Conservation (phyloP, 169 alveolate genomes). For the Plasmodium blacklocki region DNA sequence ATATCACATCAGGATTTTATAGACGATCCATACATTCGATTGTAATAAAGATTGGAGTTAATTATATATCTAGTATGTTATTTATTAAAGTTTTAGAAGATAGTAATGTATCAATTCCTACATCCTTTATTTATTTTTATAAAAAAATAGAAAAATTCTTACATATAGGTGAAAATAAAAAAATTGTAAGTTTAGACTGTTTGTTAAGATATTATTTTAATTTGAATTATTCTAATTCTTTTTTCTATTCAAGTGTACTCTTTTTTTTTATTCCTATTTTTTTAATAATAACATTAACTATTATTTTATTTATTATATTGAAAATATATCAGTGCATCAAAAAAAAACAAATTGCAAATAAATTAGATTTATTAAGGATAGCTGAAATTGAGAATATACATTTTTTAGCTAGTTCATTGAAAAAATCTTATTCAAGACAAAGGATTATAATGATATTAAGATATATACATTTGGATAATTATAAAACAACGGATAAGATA, state of each 20-base stretch:
- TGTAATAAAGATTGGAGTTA: slow-evolving; percentile 89
- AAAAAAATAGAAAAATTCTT: slow-evolving; percentile 38
- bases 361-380: slow-evolving; percentile 69
- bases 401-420: slow-evolving; percentile 76
- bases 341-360: slow-evolving; percentile 72
- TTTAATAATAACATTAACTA: slow-evolving; percentile 80
- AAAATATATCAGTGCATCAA: slow-evolving; percentile 26
- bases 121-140: slow-evolving; percentile 61
- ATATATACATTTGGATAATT: slow-evolving; percentile 85
- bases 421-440: slow-evolving; percentile 83
- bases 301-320: slow-evolving; percentile 81
- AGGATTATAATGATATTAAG: slow-evolving; percentile 87
- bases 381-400: slow-evolving; percentile 81
- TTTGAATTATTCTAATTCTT: slow-evolving; percentile 83
- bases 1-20: slow-evolving; percentile 89
- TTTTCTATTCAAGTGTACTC: slow-evolving; percentile 84
- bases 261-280: slow-evolving; percentile 82
- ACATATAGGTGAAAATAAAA: slow-evolving; percentile 39
- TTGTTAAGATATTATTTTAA: slow-evolving; percentile 81
- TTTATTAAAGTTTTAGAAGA: slow-evolving; percentile 83
- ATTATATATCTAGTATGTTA: slow-evolving; percentile 85
- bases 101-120: slow-evolving; percentile 79
- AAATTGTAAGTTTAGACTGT: slow-evolving; percentile 85
- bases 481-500: slow-evolving; percentile 77
- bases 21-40: slow-evolving; percentile 90